Base-by-base conservation (phyloP, 106 monocot genomes). In the Dendrobium officinale region DNA sequence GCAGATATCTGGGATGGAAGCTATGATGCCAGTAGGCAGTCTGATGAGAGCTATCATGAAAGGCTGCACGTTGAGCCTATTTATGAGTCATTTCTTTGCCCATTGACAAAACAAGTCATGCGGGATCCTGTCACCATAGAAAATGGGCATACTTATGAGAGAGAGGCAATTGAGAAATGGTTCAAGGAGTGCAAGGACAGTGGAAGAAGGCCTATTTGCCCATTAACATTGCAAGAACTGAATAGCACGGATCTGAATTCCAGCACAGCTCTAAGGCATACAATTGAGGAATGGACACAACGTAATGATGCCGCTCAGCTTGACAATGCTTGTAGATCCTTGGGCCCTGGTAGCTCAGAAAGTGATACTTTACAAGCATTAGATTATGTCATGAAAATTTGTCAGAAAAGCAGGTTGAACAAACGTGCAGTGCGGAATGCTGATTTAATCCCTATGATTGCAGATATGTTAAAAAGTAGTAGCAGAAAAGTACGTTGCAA, bases 251-350 rank as follows among this genome's bases (percentile, higher is more conserved):
- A 89, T 20, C 79, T 97, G 10, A 97, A 89, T 77, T 88, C 94
- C 33, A 94, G 97, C 73, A 89, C 91, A 26, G 89, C 97, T 77
- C 83, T 97, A 20, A 67, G 92, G 72, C 89, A 93, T 75, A 94
- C 94, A 3, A 97, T 97, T 80, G 88, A 92, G 86, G 97, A 97
- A 77, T 97, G 97, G 97, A 91, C 61, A 37, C 82, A 90, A 74
- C 83, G 97, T 72, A 97, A 97, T 84, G 92, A 92, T 51, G 86
- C 86, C 82, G 92, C 86, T 78, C 86, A 88, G 67, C 89, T 97
- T 55, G 97, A 94, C 17, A 81, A 84, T 59, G 88, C 90, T 31
- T 82, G 81, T 55, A 86, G 67, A 80, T 88, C 92, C 41, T 83
- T 96, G 29, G 78, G 84, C 80, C 72, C 82, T 49, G 90, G 75